These are phyloP conservation scores for Tetrastigma voinierianum DNA, from an alignment of 164 flowering plant species.

Conservation along the genomic window DNA sequence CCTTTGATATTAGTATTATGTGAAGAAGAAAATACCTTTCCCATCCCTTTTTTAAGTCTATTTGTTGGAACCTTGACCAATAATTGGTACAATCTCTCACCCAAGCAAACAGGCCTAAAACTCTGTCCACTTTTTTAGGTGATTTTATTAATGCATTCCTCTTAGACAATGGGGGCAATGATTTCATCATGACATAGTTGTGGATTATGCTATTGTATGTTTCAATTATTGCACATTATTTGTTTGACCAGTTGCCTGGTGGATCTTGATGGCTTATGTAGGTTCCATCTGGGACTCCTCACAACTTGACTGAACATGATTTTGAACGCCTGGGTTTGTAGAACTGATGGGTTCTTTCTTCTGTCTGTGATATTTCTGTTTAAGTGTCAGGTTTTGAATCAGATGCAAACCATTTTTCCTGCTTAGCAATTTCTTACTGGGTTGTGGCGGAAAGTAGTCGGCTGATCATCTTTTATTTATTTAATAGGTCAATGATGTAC, in stretches of 20 bases:
- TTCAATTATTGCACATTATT: neutral
- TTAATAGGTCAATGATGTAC: too few species aligned
- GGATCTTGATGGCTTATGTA: slow-evolving; percentile 14
- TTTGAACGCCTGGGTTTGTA: slow-evolving; percentile 75
- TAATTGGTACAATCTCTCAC: too few species aligned
- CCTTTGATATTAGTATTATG: too few species aligned
- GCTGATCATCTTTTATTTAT: neutral
- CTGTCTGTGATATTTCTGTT: slow-evolving; percentile 95
- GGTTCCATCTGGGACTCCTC: slow-evolving; percentile 98
- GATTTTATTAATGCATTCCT: too few species aligned
- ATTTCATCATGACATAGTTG: too few species aligned
- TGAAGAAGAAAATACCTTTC: too few species aligned
- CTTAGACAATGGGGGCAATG: too few species aligned
- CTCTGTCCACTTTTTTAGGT: too few species aligned
- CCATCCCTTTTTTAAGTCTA: too few species aligned
- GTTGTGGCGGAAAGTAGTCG: neutral
- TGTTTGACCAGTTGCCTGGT: neutral
- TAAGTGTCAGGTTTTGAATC: slow-evolving; percentile 38
- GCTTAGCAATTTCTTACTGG: neutral
- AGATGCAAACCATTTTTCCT: neutral
- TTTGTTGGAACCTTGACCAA: too few species aligned
- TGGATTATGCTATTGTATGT: too few species aligned
- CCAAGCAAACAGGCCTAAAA: too few species aligned
- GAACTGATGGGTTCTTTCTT: slow-evolving; percentile 89
- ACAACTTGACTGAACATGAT: slow-evolving; percentile 87